Percentiles rank a stretch among this genome's conserved stretches.
Evolutionary conservation across 176 grass and related monocot species (phyloP).

Genomic region (Avena insularis): DNA sequence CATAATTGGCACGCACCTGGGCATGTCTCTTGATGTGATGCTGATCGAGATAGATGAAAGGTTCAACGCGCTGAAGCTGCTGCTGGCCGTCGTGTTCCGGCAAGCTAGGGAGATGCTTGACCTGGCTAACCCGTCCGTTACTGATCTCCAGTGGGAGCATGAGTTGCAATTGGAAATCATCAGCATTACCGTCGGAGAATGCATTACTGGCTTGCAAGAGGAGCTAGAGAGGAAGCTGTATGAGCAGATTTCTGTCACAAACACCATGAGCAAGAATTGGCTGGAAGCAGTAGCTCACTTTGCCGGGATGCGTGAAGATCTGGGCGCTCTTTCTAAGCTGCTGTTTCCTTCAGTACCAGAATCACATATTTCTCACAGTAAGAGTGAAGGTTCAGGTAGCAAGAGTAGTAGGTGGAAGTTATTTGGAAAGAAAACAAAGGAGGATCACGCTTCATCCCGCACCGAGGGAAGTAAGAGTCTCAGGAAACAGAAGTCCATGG

Average conservation of each 20-base stretch:
- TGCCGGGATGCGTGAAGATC: constrained; percentile 65
- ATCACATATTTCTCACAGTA: constrained; percentile 53
- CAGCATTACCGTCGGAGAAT: constrained; percentile 60
- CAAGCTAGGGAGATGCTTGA: constrained; percentile 63
- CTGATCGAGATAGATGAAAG: constrained; percentile 74
- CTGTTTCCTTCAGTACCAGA: constrained; percentile 53
- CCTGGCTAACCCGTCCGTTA: constrained; percentile 44
- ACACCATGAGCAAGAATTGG: constrained; percentile 69
- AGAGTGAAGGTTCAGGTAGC: constrained; percentile 22
- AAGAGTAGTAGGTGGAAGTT: constrained; percentile 81
- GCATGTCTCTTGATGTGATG: constrained; percentile 57
- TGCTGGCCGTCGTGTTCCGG: constrained; percentile 66
- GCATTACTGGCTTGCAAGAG: constrained; percentile 63
- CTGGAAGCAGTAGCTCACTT: constrained; percentile 76
- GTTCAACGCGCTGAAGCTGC: constrained; percentile 67
- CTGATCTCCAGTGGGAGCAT: constrained; percentile 75
- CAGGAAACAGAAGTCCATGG: constrained; percentile 56
- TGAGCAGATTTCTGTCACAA: constrained; percentile 64
- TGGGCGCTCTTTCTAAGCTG: constrained; percentile 69
- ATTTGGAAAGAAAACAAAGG: constrained; percentile 62
- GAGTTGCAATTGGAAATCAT: constrained; percentile 75
- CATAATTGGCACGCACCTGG: constrained; percentile 27
- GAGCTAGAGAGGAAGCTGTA: constrained; percentile 80
- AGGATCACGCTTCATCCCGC: constrained; percentile 58
- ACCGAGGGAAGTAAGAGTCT: constrained; percentile 62